Evolutionary conservation across 352 stramenopile genomes (phyloP).

Genomic region (Pythium aristosporum): DNA sequence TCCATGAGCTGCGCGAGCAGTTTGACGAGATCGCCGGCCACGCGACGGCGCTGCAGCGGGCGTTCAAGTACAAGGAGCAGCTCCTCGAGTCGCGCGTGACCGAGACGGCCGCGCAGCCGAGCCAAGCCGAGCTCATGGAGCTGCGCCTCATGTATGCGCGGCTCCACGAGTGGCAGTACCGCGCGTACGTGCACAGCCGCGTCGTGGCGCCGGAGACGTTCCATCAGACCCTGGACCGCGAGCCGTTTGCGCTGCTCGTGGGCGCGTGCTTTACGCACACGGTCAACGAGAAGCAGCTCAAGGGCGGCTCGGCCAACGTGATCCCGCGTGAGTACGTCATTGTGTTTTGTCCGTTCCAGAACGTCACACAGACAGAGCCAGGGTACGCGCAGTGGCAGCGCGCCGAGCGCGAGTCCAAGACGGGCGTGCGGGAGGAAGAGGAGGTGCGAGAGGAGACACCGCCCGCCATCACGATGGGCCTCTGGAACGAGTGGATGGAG

Average conservation of each 20-base stretch:
- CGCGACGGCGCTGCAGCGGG: constrained; percentile 24
- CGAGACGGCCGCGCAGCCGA: constrained; percentile 27
- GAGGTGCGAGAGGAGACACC: constrained; percentile 28
- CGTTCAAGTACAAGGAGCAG: constrained; percentile 34
- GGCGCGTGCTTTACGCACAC: constrained; percentile 72
- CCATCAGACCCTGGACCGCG: constrained; percentile 36
- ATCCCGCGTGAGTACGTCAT: constrained; percentile 60
- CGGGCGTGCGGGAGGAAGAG: constrained; percentile 2
- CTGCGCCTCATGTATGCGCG: constrained; percentile 52
- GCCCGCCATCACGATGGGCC: constrained; percentile 40
- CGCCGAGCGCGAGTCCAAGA: constrained; percentile 38
- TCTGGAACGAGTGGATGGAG: constrained; percentile 65
- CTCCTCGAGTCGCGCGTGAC: constrained; percentile 21
- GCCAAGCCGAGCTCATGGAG: constrained; percentile 33
- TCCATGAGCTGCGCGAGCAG: constrained; percentile 10
- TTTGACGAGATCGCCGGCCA: constrained; percentile 31
- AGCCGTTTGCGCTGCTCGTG: constrained; percentile 54
- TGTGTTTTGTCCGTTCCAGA: constrained; percentile 77
- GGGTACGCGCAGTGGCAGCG: constrained; percentile 51
- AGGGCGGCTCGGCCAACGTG: constrained; percentile 74
- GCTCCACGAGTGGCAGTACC: constrained; percentile 46
- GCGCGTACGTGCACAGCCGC: constrained; percentile 49
- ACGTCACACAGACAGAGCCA: constrained; percentile 74
- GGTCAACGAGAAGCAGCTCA: constrained; percentile 64
- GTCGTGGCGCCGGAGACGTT: constrained; percentile 50